Evolutionary conservation across 2,329 filamentous ascomycete species (phyloP).

Genomic region (Fusarium duplospermum): DNA sequence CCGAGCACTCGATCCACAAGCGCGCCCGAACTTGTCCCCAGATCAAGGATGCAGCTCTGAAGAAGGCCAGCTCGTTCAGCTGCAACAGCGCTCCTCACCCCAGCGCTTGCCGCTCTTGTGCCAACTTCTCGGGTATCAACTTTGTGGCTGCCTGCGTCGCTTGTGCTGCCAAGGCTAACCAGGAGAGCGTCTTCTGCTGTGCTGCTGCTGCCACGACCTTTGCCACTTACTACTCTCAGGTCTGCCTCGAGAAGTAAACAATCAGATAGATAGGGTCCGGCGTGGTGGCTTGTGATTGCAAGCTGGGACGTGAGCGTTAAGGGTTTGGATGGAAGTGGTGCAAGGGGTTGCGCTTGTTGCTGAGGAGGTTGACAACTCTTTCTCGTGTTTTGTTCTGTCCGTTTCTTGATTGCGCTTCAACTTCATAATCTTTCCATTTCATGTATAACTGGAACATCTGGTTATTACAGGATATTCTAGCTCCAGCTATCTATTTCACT

Average conservation of each 20-base stretch:
- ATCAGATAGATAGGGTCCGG: no score
- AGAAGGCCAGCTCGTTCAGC: slow-evolving; percentile 6
- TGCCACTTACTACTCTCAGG: slow-evolving; percentile 26
- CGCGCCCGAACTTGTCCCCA: slow-evolving; percentile 16
- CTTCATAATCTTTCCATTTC: background rate
- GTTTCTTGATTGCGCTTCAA: background rate
- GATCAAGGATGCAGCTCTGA: slow-evolving; percentile 12
- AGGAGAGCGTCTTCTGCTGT: slow-evolving; percentile 27
- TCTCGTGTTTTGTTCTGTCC: no score
- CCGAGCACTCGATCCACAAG: slow-evolving; percentile 1
- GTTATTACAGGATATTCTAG: background rate
- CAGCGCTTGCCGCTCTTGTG: slow-evolving; percentile 14
- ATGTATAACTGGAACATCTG: background rate
- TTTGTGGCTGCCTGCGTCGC: slow-evolving; percentile 23
- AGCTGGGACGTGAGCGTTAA: no score
- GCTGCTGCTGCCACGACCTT: slow-evolving; percentile 22
- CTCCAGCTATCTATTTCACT: background rate
- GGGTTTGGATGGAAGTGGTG: background rate
- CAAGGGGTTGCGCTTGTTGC: background rate
- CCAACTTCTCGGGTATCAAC: slow-evolving; percentile 21
- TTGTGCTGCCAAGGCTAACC: slow-evolving; percentile 25
- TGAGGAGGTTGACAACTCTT: background rate
- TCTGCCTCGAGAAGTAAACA: slow-evolving; percentile 19
- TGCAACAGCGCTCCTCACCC: slow-evolving; percentile 22
- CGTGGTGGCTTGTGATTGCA: no score